Evolutionary conservation across 2,329 filamentous ascomycete species (phyloP), one percentile per base, ranked within the genome.

Genomic region (Hymenoscyphus fructigenus): DNA sequence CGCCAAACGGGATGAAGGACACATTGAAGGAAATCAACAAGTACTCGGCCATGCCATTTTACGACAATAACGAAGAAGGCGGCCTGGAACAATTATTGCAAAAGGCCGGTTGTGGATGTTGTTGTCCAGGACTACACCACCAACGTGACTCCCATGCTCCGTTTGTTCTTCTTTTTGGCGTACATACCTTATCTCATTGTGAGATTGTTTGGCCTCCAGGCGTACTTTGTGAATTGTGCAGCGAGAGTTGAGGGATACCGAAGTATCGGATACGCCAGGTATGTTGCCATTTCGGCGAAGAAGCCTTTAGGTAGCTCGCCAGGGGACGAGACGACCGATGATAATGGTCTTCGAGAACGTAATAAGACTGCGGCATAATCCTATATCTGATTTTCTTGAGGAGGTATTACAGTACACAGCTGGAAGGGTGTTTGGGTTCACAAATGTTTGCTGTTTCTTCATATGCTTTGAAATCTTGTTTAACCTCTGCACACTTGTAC

Each of bases 141-240:
- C 5, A 79, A 85, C 67, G 79, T 84, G 58, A 71, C 74, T 57
- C 83, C 82, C 3, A 82, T 84, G 78, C 74, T 79, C 59, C 73
- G 80, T 20, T 69, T 84, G 1, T 84, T 84, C 69, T 84, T 75
- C 67, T 15, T 79, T 1, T 63, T 84, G 9, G 81, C 78, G 2
- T 76, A 79, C 29, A 69, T 84, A 10, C 82, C 82, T 2, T 84
- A 79, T 69, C 71, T 79, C 20, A 70, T 85, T 47, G 73, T 84
- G 60, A 71, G 69, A 23, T 68, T 83, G 1, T 67, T 84, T 4
- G 72, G 76, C 0, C 73, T 84, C 7, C 77, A 85, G 67, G 67
- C 74, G 5, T 76, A 74, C 47, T 84, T 84, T 59, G 77, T 82
- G 62, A 85, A 84, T 68, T 80, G 78, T 0, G 75, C 82, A n/a